phyloP scores from a whole-genome alignment of 2,329 filamentous ascomycete species.

The Sporothrix inflata region DNA sequence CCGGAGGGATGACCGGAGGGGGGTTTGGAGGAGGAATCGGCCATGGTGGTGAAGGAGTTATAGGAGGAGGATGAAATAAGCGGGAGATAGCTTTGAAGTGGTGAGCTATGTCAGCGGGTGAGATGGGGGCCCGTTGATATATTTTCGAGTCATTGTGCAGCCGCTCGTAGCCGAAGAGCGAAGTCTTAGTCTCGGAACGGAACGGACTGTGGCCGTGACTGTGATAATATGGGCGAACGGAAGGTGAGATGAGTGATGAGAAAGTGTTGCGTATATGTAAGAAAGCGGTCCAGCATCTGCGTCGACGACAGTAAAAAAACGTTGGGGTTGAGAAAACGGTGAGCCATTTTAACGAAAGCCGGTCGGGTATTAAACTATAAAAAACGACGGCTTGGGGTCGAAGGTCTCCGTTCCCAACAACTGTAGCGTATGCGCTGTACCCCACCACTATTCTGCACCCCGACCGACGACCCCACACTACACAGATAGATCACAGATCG shows the following conservation, averaged over 20 bases:
- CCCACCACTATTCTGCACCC: neutral
- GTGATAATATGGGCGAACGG: conserved; percentile 1
- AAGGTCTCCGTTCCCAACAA: neutral
- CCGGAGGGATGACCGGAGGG: neutral
- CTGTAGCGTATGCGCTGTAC: neutral
- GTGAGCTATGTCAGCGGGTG: neutral
- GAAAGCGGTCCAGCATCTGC: neutral
- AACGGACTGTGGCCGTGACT: neutral
- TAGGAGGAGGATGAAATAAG: neutral
- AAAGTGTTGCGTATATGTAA: neutral
- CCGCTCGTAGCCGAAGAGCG: conserved; percentile 5
- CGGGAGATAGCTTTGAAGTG: neutral
- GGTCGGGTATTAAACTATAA: neutral
- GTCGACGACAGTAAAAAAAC: conserved; percentile 1
- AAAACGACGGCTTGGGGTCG: neutral
- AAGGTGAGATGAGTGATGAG: neutral
- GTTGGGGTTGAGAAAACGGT: conserved; percentile 7
- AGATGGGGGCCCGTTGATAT: neutral
- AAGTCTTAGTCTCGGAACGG: neutral
- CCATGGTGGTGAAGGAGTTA: neutral
- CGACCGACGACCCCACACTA: neutral
- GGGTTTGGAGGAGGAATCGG: neutral
- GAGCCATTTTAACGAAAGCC: conserved; percentile 8
- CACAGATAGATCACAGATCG: neutral
- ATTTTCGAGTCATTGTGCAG: neutral